Conservation (phyloP, 768 basidiomycete species). For the Paxillus rubicundulus region DNA sequence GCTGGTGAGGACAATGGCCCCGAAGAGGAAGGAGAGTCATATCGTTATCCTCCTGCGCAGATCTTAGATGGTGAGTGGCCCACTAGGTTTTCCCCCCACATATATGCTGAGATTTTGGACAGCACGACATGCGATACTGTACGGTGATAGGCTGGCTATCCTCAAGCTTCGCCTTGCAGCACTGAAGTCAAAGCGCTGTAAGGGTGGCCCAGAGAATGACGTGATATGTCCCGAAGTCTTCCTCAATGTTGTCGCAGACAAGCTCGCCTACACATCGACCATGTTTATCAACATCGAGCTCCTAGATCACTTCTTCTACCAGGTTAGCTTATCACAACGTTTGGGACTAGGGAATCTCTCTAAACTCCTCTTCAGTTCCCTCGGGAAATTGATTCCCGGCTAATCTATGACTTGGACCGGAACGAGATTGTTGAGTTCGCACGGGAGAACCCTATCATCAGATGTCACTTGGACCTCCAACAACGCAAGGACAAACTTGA, state of each 20-base stretch:
- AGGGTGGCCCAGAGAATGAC: conserved; percentile 82
- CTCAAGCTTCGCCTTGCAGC: conserved; percentile 85
- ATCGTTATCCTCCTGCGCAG: conserved; percentile 89
- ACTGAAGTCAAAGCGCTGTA: conserved; percentile 86
- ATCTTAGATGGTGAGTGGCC: conserved; percentile 77
- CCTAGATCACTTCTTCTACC: conserved; percentile 97
- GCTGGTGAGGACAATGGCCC: conserved; percentile 38
- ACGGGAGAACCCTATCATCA: conserved; percentile 88
- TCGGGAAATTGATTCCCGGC: conserved; percentile 90
- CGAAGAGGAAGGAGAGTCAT: conserved; percentile 61
- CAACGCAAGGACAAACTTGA: conserved; percentile 97
- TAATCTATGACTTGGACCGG: conserved; percentile 91
- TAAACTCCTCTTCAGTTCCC: conserved; percentile 67
- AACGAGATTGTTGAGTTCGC: conserved; percentile 90
- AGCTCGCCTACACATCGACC: conserved; percentile 91
- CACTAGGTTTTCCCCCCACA: background rate
- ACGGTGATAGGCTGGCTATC: conserved; percentile 75
- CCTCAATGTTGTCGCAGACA: conserved; percentile 94
- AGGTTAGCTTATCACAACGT: conserved; percentile 49
- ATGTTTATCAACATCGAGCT: conserved; percentile 99
- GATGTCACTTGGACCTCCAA: conserved; percentile 88
- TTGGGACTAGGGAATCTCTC: background rate
- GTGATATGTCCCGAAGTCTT: conserved; percentile 95
- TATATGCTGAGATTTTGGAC: conserved; percentile 8
- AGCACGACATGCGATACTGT: conserved; percentile 93